Evolutionary conservation across 805 yeast species (phyloP).

Genomic region (Myxozyma geophila): DNA sequence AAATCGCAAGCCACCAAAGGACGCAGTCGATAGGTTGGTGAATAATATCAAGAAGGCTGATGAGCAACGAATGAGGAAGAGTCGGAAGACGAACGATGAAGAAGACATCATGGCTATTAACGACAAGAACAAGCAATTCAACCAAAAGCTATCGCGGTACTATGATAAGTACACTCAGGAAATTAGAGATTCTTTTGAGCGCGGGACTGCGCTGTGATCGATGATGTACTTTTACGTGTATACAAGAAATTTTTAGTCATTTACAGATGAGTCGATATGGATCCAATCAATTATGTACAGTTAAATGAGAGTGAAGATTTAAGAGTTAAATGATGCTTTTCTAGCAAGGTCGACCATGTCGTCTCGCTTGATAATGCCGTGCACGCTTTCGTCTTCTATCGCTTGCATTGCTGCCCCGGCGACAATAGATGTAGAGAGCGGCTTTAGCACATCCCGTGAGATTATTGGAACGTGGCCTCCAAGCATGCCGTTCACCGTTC

Average conservation of each 20-base stretch:
- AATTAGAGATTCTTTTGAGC: conserved; percentile 45
- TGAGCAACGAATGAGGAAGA: conserved; percentile 48
- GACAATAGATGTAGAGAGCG: conserved; percentile 28
- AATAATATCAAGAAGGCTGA: conserved; percentile 42
- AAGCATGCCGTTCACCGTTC: conserved; percentile 23
- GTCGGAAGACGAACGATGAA: conserved; percentile 43
- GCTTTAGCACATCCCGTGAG: conserved; percentile 20
- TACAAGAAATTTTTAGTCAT: neutral
- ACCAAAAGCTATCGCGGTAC: conserved; percentile 66
- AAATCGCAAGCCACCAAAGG: conserved; percentile 48
- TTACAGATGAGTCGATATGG: neutral
- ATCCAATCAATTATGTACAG: too few relatives aligned
- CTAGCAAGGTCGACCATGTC: conserved; percentile 20
- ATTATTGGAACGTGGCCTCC: conserved; percentile 32
- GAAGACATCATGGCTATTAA: conserved; percentile 55
- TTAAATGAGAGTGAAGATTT: too few relatives aligned
- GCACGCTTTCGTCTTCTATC: conserved; percentile 20
- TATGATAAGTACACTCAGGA: conserved; percentile 52
- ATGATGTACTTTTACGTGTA: neutral
- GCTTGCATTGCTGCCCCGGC: conserved; percentile 37
- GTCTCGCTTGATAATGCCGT: conserved; percentile 23
- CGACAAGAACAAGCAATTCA: conserved; percentile 74
- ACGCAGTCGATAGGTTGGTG: conserved; percentile 44
- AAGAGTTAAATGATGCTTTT: conserved; percentile 7
- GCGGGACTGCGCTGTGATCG: conserved; percentile 46